Base-by-base conservation (phyloP, 352 stramenopile genomes). In the Plasmopara muralis region DNA sequence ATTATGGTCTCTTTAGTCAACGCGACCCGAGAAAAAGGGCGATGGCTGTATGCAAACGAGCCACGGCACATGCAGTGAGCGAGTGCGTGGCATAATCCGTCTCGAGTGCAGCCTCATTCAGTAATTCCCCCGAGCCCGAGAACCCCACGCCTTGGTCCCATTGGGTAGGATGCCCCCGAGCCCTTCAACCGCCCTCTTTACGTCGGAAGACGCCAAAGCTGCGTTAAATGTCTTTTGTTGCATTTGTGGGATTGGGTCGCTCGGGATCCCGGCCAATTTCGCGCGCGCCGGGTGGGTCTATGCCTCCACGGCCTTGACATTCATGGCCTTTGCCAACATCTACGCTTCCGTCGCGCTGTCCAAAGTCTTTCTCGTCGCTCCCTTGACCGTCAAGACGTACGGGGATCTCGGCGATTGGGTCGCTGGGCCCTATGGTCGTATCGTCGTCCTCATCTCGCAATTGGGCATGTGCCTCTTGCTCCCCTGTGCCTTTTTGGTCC, bases 201-300 rank as follows among this genome's bases (percentile, higher is more conserved):
- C 59, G 9, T n/a, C 48, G n/a, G 60, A 67, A 38, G 60, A 67
- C 57, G 48, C 54, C 40, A 67, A 56, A 18, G 47, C 47, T 2
- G 44, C 60, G 4, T 63, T 67, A 45, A 67, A 67, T 39, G 52
- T 67, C 20, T 67, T 67, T 40, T 67, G 59, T 46, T 67, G 60
- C 35, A 46, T 67, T 5, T 67, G 60, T 20, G 60, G 60, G 34
- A 63, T 67, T 34, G 60, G 60, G 13, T 67, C 60, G 9, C 54
- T 67, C 12, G 60, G 60, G n/a, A 67, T 67, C 54, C 60, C 60
- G 6, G 50, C 60, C 16, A 67, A 63, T 37, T 67, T 63, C 49
- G 60, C 60, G 37, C 60, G 60, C 8, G 60, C 60, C 9, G 60
- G 60, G 9, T 64, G 54, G 60, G 5, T 38, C 25, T 67, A 54